A percentile compares a stretch with the other conserved stretches of the same genome.
These are phyloP conservation scores for Plasmodium gallinaceum DNA, from an alignment of 169 alveolate genomes.

Conservation along the genomic window DNA sequence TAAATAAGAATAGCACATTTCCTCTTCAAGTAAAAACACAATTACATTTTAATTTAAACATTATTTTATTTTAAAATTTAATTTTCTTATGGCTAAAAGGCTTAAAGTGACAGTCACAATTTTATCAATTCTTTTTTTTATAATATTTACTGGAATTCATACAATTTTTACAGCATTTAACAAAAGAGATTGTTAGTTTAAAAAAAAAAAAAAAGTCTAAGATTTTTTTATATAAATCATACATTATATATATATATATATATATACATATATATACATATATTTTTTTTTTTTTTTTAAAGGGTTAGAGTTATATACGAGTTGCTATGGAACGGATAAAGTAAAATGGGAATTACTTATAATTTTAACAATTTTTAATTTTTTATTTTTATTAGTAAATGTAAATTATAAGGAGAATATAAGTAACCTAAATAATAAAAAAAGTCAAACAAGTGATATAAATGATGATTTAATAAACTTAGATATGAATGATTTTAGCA, in stretches of 20 bases:
- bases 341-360: slow-evolving; percentile 73
- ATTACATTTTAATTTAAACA: too few relatives aligned
- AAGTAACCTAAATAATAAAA: slow-evolving; percentile 43
- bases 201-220: not conserved
- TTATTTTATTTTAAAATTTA: too few relatives aligned
- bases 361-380: slow-evolving; percentile 43
- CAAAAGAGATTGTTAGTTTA: slow-evolving; percentile 60
- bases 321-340: slow-evolving; percentile 65
- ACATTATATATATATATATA: not conserved
- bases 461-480: slow-evolving; percentile 75
- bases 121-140: slow-evolving; percentile 64
- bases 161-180: slow-evolving; percentile 63
- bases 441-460: slow-evolving; percentile 68
- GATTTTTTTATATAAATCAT: not conserved
- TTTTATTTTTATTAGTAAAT: slow-evolving; percentile 36
- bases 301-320: slow-evolving; percentile 66
- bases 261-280: not conserved
- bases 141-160: slow-evolving; percentile 69
- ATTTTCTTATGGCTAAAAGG: slow-evolving; percentile 60
- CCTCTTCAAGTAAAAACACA: too few relatives aligned
- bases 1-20: too few relatives aligned
- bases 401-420: slow-evolving; percentile 66
- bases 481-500: slow-evolving; percentile 69
- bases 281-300: slow-evolving; percentile 26
- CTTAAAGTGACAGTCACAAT: slow-evolving; percentile 66